These are phyloP conservation scores for Collariella sp. DNA, from an alignment of 495 filamentous ascomycete species.

Conservation along the genomic window DNA sequence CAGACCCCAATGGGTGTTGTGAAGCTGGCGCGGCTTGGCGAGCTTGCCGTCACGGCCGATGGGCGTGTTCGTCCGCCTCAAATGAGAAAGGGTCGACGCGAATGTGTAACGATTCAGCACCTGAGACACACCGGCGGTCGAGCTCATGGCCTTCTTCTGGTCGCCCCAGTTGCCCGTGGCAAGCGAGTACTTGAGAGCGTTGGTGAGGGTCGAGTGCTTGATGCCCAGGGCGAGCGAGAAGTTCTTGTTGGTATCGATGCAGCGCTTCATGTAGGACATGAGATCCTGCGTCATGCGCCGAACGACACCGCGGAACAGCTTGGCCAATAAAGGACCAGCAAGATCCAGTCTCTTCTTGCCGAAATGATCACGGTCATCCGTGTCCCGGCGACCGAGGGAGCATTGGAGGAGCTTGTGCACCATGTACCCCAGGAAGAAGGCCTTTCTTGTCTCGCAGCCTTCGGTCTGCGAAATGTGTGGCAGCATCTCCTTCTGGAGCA, in stretches of 20 bases:
- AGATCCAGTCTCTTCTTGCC: slow-evolving; percentile 97
- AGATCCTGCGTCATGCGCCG: slow-evolving; percentile 82
- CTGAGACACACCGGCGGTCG: slow-evolving; percentile 95
- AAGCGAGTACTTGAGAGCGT: slow-evolving; percentile 90
- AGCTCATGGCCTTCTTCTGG: slow-evolving; percentile 91
- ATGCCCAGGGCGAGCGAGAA: slow-evolving; percentile 85
- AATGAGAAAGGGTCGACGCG: slow-evolving; percentile 89
- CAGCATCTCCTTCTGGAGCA: slow-evolving; percentile 93
- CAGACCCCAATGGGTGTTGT: slow-evolving; percentile 98
- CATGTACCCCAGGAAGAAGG: slow-evolving; percentile 99
- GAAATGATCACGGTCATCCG: slow-evolving; percentile 97
- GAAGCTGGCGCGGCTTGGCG: slow-evolving; percentile 92
- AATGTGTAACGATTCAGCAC: slow-evolving; percentile 98
- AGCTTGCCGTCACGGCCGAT: slow-evolving; percentile 98
- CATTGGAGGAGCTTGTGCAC: slow-evolving; percentile 89
- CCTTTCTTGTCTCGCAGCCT: slow-evolving; percentile 94
- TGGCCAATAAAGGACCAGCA: slow-evolving; percentile 86
- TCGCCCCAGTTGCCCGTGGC: slow-evolving; percentile 99
- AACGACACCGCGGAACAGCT: slow-evolving; percentile 82
- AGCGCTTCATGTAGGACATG: slow-evolving; percentile 78
- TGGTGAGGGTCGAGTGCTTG: slow-evolving; percentile 83
- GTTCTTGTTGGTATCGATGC: slow-evolving; percentile 77
- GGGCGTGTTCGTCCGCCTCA: slow-evolving; percentile 93
- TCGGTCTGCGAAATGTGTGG: slow-evolving; percentile 94
- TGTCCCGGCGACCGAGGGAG: slow-evolving; percentile 79